These are phyloP conservation scores for Aspergillus udagawae DNA, from an alignment of 2,329 filamentous ascomycete species.

Conservation along the genomic window DNA sequence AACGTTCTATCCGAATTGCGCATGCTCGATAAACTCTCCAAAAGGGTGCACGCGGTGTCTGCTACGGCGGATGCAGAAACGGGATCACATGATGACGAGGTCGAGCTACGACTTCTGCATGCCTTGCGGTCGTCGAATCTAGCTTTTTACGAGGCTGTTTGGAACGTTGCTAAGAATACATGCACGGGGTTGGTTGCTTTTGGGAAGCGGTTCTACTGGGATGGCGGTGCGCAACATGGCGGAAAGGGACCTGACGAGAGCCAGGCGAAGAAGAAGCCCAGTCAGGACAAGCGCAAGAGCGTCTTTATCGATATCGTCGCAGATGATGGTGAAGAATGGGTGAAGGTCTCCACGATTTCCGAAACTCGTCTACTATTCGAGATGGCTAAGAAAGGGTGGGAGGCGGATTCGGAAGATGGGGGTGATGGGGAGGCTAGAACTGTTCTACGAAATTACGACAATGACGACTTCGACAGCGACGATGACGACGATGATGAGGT, in stretches of 20 bases:
- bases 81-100: constrained; percentile 13
- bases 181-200: constrained; percentile 56
- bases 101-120: constrained; percentile 44
- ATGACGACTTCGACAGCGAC: constrained; percentile 38
- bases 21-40: constrained; percentile 42
- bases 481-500: constrained; percentile 53
- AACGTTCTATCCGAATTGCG: constrained; percentile 47
- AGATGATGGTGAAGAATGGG: constrained; percentile 61
- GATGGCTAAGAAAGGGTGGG: constrained; percentile 65
- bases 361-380: constrained; percentile 63
- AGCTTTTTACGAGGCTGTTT: constrained; percentile 61
- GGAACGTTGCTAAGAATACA: constrained; percentile 55
- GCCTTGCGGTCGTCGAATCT: constrained; percentile 63
- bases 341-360: constrained; percentile 64
- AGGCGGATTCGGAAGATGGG: constrained; percentile 47
- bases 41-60: constrained; percentile 18
- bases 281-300: constrained; percentile 45
- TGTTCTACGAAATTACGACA: constrained; percentile 25
- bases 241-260: constrained; percentile 2
- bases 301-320: constrained; percentile 63
- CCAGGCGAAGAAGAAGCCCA: constrained; percentile 24
- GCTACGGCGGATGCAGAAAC: constrained; percentile 15
- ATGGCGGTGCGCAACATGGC: constrained; percentile 11
- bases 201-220: constrained; percentile 53
- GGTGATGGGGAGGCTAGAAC: constrained; percentile 24